Evolutionary conservation across 1,284 basidiomycete species (phyloP).

Genomic region (Irpex rosettiformis): DNA sequence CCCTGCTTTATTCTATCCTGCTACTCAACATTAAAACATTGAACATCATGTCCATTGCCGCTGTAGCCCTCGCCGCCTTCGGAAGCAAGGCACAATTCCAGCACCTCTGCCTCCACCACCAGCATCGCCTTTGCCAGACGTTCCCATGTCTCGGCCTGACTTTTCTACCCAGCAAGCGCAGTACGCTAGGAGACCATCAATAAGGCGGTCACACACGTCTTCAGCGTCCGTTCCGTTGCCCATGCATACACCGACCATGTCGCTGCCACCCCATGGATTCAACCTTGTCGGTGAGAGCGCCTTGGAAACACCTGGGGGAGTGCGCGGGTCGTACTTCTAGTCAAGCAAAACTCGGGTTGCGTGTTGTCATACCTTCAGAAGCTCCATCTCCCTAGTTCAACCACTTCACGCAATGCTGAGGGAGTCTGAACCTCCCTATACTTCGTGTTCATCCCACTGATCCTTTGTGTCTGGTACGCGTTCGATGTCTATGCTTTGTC

Average conservation of each 20-base stretch:
- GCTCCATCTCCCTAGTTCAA: no score
- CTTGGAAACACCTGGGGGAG: conserved; percentile 19
- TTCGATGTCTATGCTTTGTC: no score
- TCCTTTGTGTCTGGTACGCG: neutral
- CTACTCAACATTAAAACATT: neutral
- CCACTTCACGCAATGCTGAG: neutral
- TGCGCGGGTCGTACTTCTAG: conserved; percentile 10
- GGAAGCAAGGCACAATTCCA: conserved; percentile 15
- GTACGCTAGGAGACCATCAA: conserved; percentile 20
- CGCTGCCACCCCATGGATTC: conserved; percentile 3
- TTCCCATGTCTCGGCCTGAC: conserved; percentile 15
- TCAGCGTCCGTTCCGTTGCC: conserved; percentile 20
- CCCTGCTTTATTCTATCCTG: neutral
- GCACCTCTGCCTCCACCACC: conserved; percentile 17
- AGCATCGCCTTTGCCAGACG: conserved; percentile 14
- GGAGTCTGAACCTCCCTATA: neutral
- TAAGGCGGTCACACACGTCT: conserved; percentile 21
- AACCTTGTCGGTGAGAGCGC: conserved; percentile 20
- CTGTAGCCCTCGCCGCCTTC: conserved; percentile 13
- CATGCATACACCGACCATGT: conserved; percentile 11
- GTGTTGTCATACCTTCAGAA: no score
- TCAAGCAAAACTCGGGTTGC: neutral
- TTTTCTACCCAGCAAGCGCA: conserved; percentile 5
- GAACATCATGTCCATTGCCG: no score
- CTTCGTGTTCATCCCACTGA: neutral